Base-by-base conservation (phyloP, 1,284 basidiomycete species). In the Melampsora larici-populina region DNA sequence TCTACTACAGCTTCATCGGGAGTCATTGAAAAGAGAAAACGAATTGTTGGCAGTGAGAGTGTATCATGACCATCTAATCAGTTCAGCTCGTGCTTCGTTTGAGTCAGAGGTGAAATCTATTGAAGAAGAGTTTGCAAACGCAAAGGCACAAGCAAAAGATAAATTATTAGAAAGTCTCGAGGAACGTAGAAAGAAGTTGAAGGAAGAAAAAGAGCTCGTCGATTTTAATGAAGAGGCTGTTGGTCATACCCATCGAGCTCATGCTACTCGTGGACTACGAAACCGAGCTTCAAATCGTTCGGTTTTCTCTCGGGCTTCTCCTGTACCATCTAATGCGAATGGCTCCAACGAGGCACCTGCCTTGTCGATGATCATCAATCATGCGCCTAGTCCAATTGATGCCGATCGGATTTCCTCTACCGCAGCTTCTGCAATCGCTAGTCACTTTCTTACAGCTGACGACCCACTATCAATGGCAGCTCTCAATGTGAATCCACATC, bases 201-300 rank as follows among this genome's bases (percentile, higher is more conserved):
- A 85, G 55, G 86, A 87, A 75, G 86, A 87, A 80, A 87, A 86
- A 81, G 86, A 87, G 70, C 46, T 77, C 8, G 67, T 77, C 26
- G 75, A 77, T 48, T 77, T 77, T 43, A 77, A 77, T 21, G 75
- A 77, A 29, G 75, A 77, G 31, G 67, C 75, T 15, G 75, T 70
- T 36, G 75, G 75, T 9, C 67, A 62, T 24, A 70, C 65, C 43
- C 75, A 77, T 63, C 66, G 75, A 26, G 18, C 68, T 46, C 75
- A 70, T 18, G 48, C 75, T 62, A 77, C 75, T 62, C 66, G 75
- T 46, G 75, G 75, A 26, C 48, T 77, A 11, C 58, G 75, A 21
- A 77, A 77, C 60, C 66, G 75, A n/a, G 55, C 67, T 13, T 77
- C 75, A 5, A 77, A 77, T 33, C 66, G 75, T 36, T 63, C 67